Conservation (phyloP, 345 rosid genomes). For the Salix dunnii region DNA sequence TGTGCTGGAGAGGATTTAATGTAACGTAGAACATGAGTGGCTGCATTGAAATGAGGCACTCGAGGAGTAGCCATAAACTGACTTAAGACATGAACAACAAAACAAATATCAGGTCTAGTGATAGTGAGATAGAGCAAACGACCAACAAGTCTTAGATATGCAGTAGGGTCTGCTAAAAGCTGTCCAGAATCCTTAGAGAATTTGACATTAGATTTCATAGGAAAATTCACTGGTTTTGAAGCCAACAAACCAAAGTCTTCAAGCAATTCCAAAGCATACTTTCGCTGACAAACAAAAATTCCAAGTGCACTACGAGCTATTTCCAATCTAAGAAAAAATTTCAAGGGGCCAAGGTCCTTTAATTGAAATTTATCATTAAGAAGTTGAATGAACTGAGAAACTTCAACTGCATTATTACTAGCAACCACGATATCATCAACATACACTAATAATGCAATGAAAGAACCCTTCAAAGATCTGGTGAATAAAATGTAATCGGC, state of each 20-base stretch:
- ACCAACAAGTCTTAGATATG: too few relatives aligned
- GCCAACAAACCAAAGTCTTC: not conserved
- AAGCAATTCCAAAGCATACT: constrained; percentile 1
- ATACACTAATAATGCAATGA: not conserved
- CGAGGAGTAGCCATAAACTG: too few relatives aligned
- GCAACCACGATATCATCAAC: not conserved
- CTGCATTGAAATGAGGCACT: too few relatives aligned
- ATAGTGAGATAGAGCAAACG: too few relatives aligned
- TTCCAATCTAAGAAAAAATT: not conserved
- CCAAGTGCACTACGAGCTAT: not conserved
- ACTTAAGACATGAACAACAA: too few relatives aligned
- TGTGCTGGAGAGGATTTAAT: too few relatives aligned
- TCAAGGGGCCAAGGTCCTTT: constrained; percentile 4
- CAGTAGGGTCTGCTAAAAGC: too few relatives aligned
- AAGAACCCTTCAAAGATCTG: not conserved
- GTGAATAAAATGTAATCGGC: not conserved
- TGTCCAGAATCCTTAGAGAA: too few relatives aligned
- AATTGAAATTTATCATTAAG: not conserved
- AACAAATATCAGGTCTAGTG: too few relatives aligned
- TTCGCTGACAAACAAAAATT: not conserved
- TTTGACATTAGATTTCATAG: too few relatives aligned
- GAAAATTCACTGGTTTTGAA: too few relatives aligned
- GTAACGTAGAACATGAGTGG: too few relatives aligned
- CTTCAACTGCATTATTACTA: not conserved
- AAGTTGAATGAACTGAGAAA: not conserved